These are phyloP conservation scores for Daphne laureola DNA, from an alignment of 441 rosid species.

Conservation along the genomic window DNA sequence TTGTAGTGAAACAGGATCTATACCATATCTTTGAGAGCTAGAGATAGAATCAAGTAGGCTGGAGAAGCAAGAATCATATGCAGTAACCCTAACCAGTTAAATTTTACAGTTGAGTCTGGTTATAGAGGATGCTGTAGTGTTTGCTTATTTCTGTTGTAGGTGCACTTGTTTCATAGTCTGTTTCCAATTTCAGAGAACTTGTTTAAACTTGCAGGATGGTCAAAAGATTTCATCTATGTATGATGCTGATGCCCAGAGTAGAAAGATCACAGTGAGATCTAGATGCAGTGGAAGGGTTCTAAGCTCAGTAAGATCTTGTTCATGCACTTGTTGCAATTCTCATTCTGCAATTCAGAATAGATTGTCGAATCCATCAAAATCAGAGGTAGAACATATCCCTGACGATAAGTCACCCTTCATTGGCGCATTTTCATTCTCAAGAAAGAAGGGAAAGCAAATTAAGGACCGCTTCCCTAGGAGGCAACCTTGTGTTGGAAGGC, in stretches of 20 bases:
- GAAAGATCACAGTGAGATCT: slow-evolving; percentile 22
- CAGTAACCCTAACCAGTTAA: too few species aligned
- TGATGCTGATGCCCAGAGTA: slow-evolving; percentile 18
- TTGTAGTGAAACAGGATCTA: too few species aligned
- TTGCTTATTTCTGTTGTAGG: too few species aligned
- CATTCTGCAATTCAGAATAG: slow-evolving; percentile 21
- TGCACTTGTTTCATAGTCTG: background rate
- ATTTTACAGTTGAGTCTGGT: too few species aligned
- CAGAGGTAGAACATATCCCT: slow-evolving; percentile 11
- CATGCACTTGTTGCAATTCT: slow-evolving; percentile 28
- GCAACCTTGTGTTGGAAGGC: slow-evolving; percentile 28
- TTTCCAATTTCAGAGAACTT: slow-evolving; percentile 6
- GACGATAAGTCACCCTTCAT: slow-evolving; percentile 16
- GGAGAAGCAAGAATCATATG: too few species aligned
- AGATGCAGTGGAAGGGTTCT: slow-evolving; percentile 28
- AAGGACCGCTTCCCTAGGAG: slow-evolving; percentile 19
- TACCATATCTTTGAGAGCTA: too few species aligned
- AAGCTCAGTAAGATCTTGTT: slow-evolving; percentile 17
- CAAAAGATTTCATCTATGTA: slow-evolving; percentile 37
- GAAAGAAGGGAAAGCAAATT: slow-evolving; percentile 4
- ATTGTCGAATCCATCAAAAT: slow-evolving; percentile 10
- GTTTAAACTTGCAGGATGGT: slow-evolving; percentile 30
- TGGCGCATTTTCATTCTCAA: slow-evolving; percentile 18
- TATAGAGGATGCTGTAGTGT: too few species aligned
- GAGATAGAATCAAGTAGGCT: too few species aligned